These are phyloP conservation scores for Limonomyces culmigenus DNA, from an alignment of 1,284 basidiomycete species.

Conservation along the genomic window DNA sequence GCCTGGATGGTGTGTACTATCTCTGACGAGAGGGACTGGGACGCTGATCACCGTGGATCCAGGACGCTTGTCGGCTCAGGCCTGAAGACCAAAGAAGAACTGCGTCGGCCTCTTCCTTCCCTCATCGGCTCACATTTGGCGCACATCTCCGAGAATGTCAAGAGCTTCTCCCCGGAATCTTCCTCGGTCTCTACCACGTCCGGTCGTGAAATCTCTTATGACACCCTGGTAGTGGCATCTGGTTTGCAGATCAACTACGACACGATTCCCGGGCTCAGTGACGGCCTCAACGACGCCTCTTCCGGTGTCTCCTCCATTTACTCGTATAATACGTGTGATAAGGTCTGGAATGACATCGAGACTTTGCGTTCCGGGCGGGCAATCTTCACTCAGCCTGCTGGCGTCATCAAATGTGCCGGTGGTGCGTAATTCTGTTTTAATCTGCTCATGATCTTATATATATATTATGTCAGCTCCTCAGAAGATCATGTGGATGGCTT, in stretches of 20 bases:
- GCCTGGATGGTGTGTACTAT: constrained; percentile 55
- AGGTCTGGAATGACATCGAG: constrained; percentile 71
- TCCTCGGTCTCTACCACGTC: constrained; percentile 60
- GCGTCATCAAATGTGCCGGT: constrained; percentile 90
- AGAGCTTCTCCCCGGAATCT: constrained; percentile 57
- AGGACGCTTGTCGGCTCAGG: constrained; percentile 92
- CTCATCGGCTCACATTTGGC: constrained; percentile 64
- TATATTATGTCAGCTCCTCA: constrained; percentile 47
- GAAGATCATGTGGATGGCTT: constrained; percentile 94
- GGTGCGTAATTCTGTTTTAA: constrained; percentile 26
- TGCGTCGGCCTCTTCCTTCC: constrained; percentile 47
- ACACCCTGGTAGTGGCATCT: constrained; percentile 77
- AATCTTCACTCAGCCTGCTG: constrained; percentile 93
- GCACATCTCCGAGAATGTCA: constrained; percentile 62
- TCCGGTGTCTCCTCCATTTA: constrained; percentile 93
- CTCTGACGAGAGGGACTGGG: constrained; percentile 2
- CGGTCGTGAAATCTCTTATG: constrained; percentile 68
- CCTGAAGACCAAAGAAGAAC: constrained; percentile 50
- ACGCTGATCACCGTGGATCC: constrained; percentile 5
- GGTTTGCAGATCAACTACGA: constrained; percentile 81
- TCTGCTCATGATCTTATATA: background rate
- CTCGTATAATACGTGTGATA: constrained; percentile 77
- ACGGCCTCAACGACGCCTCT: constrained; percentile 60
- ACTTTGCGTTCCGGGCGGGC: constrained; percentile 65
- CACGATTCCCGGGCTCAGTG: constrained; percentile 60